Conservation (phyloP, 2,329 filamentous ascomycete species). For the Beauveria pseudobassiana region DNA sequence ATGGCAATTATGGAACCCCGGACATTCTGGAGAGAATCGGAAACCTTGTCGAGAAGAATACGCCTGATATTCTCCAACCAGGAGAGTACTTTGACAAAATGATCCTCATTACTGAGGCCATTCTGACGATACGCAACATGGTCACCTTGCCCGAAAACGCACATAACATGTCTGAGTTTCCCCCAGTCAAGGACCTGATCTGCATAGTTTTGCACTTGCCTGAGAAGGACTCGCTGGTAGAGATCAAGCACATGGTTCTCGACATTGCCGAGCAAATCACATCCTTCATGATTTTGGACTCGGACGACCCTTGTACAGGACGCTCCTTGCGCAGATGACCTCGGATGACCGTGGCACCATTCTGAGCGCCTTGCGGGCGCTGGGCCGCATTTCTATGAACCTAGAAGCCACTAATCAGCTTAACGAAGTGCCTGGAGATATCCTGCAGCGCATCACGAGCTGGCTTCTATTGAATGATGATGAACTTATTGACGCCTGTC, state of each 20-base stretch:
- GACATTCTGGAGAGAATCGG: constrained; percentile 60
- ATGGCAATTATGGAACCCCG: constrained; percentile 42
- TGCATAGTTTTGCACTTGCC: constrained; percentile 77
- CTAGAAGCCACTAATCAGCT: constrained; percentile 72
- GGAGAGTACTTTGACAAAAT: constrained; percentile 63
- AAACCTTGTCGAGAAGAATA: constrained; percentile 49
- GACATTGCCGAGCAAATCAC: constrained; percentile 90
- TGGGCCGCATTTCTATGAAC: constrained; percentile 84
- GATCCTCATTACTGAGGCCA: constrained; percentile 75
- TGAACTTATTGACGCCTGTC: constrained; percentile 76
- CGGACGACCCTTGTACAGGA: constrained; percentile 69
- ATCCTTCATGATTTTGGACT: constrained; percentile 65
- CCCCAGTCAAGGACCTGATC: constrained; percentile 70
- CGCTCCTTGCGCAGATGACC: constrained; percentile 56
- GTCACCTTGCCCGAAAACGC: constrained; percentile 89
- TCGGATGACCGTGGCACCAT: constrained; percentile 76
- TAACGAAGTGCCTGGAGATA: constrained; percentile 56
- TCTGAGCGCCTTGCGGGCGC: constrained; percentile 68
- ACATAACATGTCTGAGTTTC: constrained; percentile 66
- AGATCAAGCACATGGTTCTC: constrained; percentile 83
- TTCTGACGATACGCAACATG: constrained; percentile 89
- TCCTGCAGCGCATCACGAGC: constrained; percentile 61
- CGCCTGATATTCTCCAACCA: constrained; percentile 65
- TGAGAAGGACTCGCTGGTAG: constrained; percentile 61
- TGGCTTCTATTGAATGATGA: constrained; percentile 82